Base-by-base conservation (phyloP, 768 basidiomycete species). In the Kwoniella dendrophila region DNA sequence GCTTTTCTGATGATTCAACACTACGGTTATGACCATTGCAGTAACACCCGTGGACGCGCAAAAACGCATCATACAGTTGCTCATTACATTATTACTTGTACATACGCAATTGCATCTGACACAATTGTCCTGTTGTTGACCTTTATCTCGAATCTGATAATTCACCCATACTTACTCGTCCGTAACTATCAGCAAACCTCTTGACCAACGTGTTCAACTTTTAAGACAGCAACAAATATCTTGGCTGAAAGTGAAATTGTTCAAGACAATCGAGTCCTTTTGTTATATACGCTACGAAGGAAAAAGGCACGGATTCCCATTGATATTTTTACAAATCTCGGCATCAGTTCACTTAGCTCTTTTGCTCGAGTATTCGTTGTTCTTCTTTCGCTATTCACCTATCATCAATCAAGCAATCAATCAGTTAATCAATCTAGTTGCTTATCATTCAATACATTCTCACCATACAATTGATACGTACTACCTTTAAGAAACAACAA, bases 261-360 rank as follows among this genome's bases (percentile, higher is more conserved):
- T 44, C 43, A 32, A 51, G 32, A 34, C 49, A 51, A 32, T 33
- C 14, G 27, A 34, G 18, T 51, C 49, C n/a, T 16, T 49, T 30
- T 27, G 16, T n/a, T 30, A 27, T 12, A 51, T 10, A 14, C 14
- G 22, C 27, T 27, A 49, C 10, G 16, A 14, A 30, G 18, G 34
- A 16, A 27, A 22, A 33, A 51, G 49, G 49, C 49, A 51, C 49
- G 49, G 49, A 51, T 51, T 51, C 49, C 30, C 49, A 51, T 33
- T 51, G 27, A 49, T 27, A 10, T 32, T 8, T 33, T 3, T 5
- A 12, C 30, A 32, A 12, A 16, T 50, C 27, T 50, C 41, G 41
- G 41, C 41, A 43, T 43, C 20, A 11, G 41, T 33, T 33, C 32
- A 16, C 32, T 51, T 44, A 10, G n/a, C 20, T 10, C 24, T 24